Evolutionary conservation across 2,329 filamentous ascomycete genomes (phyloP).

Genomic region (Colletotrichum melonis): DNA sequence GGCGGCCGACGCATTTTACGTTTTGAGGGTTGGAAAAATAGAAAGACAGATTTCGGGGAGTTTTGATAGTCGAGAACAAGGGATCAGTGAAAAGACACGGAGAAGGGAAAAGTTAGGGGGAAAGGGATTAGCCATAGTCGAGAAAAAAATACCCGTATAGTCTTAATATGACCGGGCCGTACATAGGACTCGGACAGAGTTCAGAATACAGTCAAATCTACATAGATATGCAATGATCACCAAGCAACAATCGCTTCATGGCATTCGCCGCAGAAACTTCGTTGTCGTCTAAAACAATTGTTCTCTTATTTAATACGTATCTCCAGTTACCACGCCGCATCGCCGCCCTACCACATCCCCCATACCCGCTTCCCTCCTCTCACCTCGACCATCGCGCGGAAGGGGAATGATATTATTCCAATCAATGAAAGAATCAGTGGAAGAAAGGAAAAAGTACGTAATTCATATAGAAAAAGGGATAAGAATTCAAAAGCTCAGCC

Average conservation of each 20-base stretch:
- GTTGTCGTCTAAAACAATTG: background rate
- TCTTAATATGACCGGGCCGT: background rate
- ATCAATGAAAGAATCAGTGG: too few species aligned
- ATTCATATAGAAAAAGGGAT: too few species aligned
- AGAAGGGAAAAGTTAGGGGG: background rate
- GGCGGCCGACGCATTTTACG: constrained; percentile 32
- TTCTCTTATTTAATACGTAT: background rate
- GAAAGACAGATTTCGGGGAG: background rate
- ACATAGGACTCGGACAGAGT: background rate
- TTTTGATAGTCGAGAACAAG: background rate
- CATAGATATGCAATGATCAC: background rate
- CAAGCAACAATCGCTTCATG: background rate
- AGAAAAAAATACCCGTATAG: background rate
- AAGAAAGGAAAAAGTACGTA: too few species aligned
- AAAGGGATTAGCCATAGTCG: background rate
- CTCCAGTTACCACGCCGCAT: constrained; percentile 12
- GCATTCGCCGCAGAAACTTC: background rate
- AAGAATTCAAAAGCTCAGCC: too few species aligned
- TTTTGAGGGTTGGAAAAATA: background rate
- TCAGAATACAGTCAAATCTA: background rate
- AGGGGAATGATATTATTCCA: too few species aligned
- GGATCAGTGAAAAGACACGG: background rate
- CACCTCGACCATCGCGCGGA: constrained; percentile 53
- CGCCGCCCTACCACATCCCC: background rate
- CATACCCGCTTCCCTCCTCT: constrained; percentile 42